Percentiles rank a stretch among this genome's conserved stretches.
phyloP scores from a whole-genome alignment of 768 basidiomycete genomes.

The Hericium coralloides region DNA sequence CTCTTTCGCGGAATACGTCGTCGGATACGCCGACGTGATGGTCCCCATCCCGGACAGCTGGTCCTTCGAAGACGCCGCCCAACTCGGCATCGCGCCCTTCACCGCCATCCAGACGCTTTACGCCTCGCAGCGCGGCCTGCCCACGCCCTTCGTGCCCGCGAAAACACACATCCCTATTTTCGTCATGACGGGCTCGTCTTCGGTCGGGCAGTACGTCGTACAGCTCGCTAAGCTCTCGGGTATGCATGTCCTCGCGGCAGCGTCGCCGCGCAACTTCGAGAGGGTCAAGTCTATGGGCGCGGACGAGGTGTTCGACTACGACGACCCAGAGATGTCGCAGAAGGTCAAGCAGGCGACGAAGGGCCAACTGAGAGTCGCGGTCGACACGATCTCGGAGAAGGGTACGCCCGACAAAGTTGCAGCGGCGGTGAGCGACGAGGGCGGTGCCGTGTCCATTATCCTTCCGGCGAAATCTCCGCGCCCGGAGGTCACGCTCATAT shows the following conservation, averaged over 20 bases:
- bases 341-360: constrained; percentile 18
- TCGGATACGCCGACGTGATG: constrained; percentile 2
- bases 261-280: constrained; percentile 23
- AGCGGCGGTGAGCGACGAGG: constrained; percentile 5
- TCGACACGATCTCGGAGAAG: constrained; percentile 14
- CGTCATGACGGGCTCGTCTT: constrained; percentile 17
- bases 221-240: constrained; percentile 24
- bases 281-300: constrained; percentile 26
- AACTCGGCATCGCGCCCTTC: constrained; percentile 6
- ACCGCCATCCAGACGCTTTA: constrained; percentile 11
- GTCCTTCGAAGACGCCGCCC: constrained; percentile 12
- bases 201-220: constrained; percentile 26
- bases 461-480: not conserved
- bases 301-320: constrained; percentile 21
- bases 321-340: constrained; percentile 15
- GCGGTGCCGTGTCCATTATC: not conserved
- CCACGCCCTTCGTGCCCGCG: constrained; percentile 2
- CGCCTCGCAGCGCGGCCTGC: constrained; percentile 1
- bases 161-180: not conserved
- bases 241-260: constrained; percentile 23
- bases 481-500: not conserved
- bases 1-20: constrained; percentile 5
- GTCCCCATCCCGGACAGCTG: constrained; percentile 5
- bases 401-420: not conserved
- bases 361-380: constrained; percentile 8